A percentile compares a stretch with the other conserved stretches of the same genome.
Conservation (phyloP, 495 filamentous ascomycete species). For the Jackrogersella multiformis region DNA sequence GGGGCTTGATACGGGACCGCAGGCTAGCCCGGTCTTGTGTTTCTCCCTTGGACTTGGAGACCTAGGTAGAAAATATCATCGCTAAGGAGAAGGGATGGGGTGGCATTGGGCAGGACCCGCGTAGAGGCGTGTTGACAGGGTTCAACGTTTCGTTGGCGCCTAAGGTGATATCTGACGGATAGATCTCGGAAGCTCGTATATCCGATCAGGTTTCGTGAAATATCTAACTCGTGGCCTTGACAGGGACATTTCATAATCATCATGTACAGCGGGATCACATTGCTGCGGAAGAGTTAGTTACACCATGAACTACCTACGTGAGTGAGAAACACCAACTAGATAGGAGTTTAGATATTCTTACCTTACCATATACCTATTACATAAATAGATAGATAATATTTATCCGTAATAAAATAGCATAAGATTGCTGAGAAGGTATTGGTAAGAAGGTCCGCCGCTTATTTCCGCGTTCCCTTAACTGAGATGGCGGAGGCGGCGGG, state of each 20-base stretch:
- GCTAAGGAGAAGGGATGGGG: slow-evolving; percentile 24
- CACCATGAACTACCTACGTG: background rate
- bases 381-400: background rate
- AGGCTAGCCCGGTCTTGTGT: slow-evolving; percentile 13
- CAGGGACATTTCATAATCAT: slow-evolving; percentile 14
- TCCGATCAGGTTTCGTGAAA: slow-evolving; percentile 22
- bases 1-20: background rate
- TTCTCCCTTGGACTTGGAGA: slow-evolving; percentile 30
- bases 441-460: background rate
- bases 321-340: background rate
- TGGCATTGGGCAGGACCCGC: slow-evolving; percentile 33
- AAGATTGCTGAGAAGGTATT: background rate
- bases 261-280: slow-evolving; percentile 4
- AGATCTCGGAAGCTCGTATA: slow-evolving; percentile 31
- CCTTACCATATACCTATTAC: background rate
- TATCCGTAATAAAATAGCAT: background rate
- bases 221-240: slow-evolving; percentile 17
- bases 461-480: slow-evolving; percentile 20
- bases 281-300: slow-evolving; percentile 5
- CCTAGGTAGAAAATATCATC: slow-evolving; percentile 8
- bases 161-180: slow-evolving; percentile 42
- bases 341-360: background rate
- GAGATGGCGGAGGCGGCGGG: slow-evolving; percentile 19
- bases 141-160: slow-evolving; percentile 37
- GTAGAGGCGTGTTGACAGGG: slow-evolving; percentile 35